Evolutionary conservation across 257 asterid genomes (phyloP), one percentile per base, ranked within the genome.

Genomic region (Fraxinus pennsylvanica): DNA sequence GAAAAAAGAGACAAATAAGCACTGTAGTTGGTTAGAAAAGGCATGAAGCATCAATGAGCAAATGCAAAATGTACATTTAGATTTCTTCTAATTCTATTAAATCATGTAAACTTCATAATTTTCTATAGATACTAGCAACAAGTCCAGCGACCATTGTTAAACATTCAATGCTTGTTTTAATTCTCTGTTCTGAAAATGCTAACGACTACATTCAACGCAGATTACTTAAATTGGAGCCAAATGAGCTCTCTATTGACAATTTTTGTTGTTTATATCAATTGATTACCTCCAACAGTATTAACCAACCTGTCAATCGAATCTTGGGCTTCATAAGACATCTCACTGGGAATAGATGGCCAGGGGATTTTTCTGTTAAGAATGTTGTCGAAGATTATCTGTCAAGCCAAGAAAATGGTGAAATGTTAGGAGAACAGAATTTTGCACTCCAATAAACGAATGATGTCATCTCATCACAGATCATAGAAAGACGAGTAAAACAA

Each of bases 281-380:
- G 30, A 61, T 66, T 52, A 68, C 79, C 72, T 63, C 74, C 68
- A 78, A 41, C 17, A 27, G 76, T 36, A 68, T 77, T 61, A 67
- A 77, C 85, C 78, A 79, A 94, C 98, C 98, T 92, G 86, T 92
- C 94, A 80, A 94, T 94, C 84, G 92, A 82, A 89, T 94, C 95
- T 87, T 89, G 91, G 75, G 92, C 92, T 76, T 89, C 98, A 74
- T 69, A 79, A 69, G 97, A 90, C 95, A 94, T 92, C 78, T 90
- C 91, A 43, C 71, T 75, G 9, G 98, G 97, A 87, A 92, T 86
- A 74, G 92, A 88, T 72, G 98, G 98, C 98, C 97, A 92, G 77
- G 96, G 98, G 67, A 94, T 85, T 82, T 88, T 88, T 86, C 92
- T 86, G 88, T 91, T 94, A 43, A 92, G 97, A 76, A 94, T 90